Evolutionary conservation across 768 basidiomycete species (phyloP), one percentile per base, ranked within the genome.

Genomic region (Mrakia frigida): DNA sequence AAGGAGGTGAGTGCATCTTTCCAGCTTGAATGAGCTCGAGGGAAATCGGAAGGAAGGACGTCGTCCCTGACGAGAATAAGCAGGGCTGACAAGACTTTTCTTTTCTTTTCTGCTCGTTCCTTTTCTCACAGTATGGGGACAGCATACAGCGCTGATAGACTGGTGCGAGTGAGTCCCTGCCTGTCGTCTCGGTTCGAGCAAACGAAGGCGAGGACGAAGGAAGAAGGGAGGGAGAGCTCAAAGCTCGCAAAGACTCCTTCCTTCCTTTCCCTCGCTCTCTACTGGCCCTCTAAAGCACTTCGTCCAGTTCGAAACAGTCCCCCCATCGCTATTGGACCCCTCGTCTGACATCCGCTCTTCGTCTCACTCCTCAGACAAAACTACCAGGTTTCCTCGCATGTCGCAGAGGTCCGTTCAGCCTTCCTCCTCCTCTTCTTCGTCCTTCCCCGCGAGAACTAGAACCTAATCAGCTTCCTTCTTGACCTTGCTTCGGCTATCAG

Each of bases 71-170:
- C 35, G 65, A 35, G 65, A 39, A 25, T n/a, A 39, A 68, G 18
- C 11, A 23, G 6, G 9, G 65, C 65, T 68, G 65, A 68, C 63
- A 13, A 18, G 31, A 16, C 25, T 4, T 39, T 14, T 68, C n/a
- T 6, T 7, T n/a, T n/a, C 25, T n/a, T 21, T n/a, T 63, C n/a
- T 14, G 9, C 61, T n/a, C 33, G n/a, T 7, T 35, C 28, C 61
- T 7, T 63, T 18, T 68, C 46, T 35, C 23, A 39, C 23, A 68
- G 65, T 68, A 23, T 68, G 65, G 65, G 65, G 65, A 68, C 65
- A 35, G 10, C 65, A 37, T 43, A 59, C 50, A 4, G 70, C 70
- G 3, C 50, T 72, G 52, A 72, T 72, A 13, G 70, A 72, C 37
- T 72, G 70, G 70, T 72, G 70, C 50, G 70, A 72, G 50, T 28